Evolutionary conservation across 2,329 filamentous ascomycete species (phyloP).

Genomic region (Claviceps digitariae): DNA sequence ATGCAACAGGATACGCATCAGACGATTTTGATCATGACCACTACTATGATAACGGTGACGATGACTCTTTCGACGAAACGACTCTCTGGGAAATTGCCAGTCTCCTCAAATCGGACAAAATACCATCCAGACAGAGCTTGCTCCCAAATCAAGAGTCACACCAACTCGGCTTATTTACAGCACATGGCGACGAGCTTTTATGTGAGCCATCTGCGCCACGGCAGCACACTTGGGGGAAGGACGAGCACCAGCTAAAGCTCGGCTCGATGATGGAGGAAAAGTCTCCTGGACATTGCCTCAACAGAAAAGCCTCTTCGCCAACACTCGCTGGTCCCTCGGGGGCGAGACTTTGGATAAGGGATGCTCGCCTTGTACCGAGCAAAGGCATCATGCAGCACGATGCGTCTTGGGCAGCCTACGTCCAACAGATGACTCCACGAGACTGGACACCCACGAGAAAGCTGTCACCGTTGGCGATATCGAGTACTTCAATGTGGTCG

Average conservation of each 20-base stretch:
- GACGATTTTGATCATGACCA: conserved; percentile 17
- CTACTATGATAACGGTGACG: conserved; percentile 18
- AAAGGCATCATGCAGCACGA: conserved; percentile 20
- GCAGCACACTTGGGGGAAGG: background rate
- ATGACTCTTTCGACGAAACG: conserved; percentile 41
- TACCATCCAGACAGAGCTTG: conserved; percentile 39
- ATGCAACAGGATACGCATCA: conserved; percentile 11
- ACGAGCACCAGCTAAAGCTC: too few relatives aligned
- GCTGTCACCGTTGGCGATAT: conserved; percentile 14
- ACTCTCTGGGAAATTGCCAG: conserved; percentile 52
- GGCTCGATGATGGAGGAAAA: too few relatives aligned
- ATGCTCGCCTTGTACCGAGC: background rate
- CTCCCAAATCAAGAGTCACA: conserved; percentile 22
- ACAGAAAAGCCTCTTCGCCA: background rate
- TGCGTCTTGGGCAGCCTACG: background rate
- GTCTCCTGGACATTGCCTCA: too few relatives aligned
- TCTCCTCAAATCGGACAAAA: conserved; percentile 36
- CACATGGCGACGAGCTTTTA: background rate
- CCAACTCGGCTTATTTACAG: background rate
- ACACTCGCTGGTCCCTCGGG: background rate
- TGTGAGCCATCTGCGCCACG: background rate
- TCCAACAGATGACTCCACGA: background rate
- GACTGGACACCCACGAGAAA: conserved; percentile 17
- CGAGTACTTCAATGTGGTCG: conserved; percentile 25
- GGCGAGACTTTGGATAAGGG: background rate